Base-by-base conservation (phyloP, 2,329 filamentous ascomycete genomes). In the Phyllosticta ampelicida region DNA sequence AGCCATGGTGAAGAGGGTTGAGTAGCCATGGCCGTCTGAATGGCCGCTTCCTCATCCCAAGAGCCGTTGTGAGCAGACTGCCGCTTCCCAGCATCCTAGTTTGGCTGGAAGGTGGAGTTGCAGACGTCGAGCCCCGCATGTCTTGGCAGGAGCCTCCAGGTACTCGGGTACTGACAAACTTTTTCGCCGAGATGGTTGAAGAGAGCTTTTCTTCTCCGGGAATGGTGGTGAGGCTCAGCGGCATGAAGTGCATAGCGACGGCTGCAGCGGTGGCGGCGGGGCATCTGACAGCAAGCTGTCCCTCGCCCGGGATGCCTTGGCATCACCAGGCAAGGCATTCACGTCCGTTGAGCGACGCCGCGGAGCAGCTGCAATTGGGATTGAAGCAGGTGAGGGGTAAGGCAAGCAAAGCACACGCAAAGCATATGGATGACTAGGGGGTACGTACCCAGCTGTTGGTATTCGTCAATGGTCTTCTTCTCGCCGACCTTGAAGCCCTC, bases 401-500 rank as follows among this genome's bases (percentile, higher is more conserved):
- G 48, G 18, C 19, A 51, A 51, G 48, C 48, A 51, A 58, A 53
- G 55, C 51, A 53, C 36, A 49, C 53, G 48, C 48, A 51, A 58
- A 49, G 55, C 30, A 48, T n/a, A 49, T 53, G 55, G 50, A 28
- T 28, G 50, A 30, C 16, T 50, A 21, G 23, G 51, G 16, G 50
- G 21, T 48, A 79, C 88, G 70, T 79, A 95, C 90, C 94, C 77
- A 99, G 87, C 74, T 96, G 81, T 71, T 92, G 82, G 77, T 96
- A 96, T 75, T 96, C 89, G 63, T 92, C 89, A 70, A 99, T 81
- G 67, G 89, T 95, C 83, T 97, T 96, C 86, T 96, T 96, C 83
- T 96, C 90, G 65, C 90, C 91, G 71, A 96, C 87, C 84, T 95
- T 96, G 86, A 96, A 97, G 72, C 92, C 92, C 77, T 91, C 86